Base-by-base conservation (phyloP, 208 protist species). In the Tetramitus jugosus region DNA sequence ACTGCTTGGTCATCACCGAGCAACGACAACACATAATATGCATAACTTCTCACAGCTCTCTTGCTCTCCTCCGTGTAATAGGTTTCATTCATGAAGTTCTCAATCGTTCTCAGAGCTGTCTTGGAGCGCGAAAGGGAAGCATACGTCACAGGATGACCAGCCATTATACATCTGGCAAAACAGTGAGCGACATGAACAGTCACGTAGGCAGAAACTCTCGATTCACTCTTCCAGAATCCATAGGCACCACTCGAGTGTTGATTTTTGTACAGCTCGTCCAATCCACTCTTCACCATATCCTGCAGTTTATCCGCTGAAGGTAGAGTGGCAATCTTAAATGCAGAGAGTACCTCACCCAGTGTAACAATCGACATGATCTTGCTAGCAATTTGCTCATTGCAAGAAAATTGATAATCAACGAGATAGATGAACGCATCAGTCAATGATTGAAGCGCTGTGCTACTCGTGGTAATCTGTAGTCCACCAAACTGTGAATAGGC, bases 401-500 rank as follows among this genome's bases (percentile, higher is more conserved):
- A 82, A 7, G 72, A 74, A 65, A 67, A 82, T 45, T 31, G 33
- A 46, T 82, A 82, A 37, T 39, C 33, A 26, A 43, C 20, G 35
- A 82, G 62, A 49, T 82, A 82, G 49, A 71, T 23, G 64, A 82
- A 71, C 29, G 79, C 53, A 37, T 82, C 79, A 31, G 76, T 39
- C 4, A 82, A 45, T 8, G 75, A 46, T 23, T 39, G 43, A 14
- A 82, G 37, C 23, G 68, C 79, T 40, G 79, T 82, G 0, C 75
- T 64, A 1, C 23, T 33, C 0, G 64, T 69, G 14, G 37, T 46
- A 33, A 69, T 7, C 1, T 26, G 17, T 33, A 82, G 61, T 23
- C 75, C 79, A 1, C 79, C 79, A 60, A 79, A 82, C 6, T 62
- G 39, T 26, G 43, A 35, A 26, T 60, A 49, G 6, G 78, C 33